Percentiles rank a stretch among this genome's conserved stretches.
These are phyloP conservation scores for Solanum boliviense DNA, from an alignment of 257 asterid genomes.

Conservation along the genomic window DNA sequence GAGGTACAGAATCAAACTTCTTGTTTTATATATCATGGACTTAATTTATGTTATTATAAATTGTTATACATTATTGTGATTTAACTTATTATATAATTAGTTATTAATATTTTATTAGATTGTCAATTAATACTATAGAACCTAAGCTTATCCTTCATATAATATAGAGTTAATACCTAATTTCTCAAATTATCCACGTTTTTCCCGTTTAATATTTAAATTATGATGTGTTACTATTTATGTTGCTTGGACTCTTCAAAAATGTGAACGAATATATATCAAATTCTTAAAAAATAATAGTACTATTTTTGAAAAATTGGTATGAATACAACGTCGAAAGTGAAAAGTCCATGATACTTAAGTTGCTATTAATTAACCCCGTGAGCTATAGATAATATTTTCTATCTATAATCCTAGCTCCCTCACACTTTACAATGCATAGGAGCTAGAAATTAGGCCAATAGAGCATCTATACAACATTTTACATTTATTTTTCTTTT, in stretches of 20 bases:
- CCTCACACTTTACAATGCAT: not conserved
- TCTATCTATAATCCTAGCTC: not conserved
- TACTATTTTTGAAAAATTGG: no score
- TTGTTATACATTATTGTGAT: not conserved
- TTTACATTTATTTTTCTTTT: no score
- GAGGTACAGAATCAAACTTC: not conserved
- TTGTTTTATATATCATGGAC: not conserved
- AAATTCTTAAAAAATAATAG: no score
- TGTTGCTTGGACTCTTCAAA: no score
- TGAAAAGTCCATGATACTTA: no score
- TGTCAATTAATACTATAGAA: not conserved
- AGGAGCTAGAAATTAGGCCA: not conserved
- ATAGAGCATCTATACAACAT: not conserved
- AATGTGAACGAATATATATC: no score
- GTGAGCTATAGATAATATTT: not conserved
- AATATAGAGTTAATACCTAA: not conserved
- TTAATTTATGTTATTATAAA: not conserved
- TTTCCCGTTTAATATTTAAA: no score
- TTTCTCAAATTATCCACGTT: not conserved
- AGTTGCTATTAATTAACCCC: not conserved
- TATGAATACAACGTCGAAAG: no score
- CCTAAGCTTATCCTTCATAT: not conserved
- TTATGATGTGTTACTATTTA: not conserved
- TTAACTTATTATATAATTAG: not conserved
- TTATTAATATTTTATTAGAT: not conserved